Base-by-base conservation (phyloP, 2,329 filamentous ascomycete genomes). In the Fonsecaea nubica region DNA sequence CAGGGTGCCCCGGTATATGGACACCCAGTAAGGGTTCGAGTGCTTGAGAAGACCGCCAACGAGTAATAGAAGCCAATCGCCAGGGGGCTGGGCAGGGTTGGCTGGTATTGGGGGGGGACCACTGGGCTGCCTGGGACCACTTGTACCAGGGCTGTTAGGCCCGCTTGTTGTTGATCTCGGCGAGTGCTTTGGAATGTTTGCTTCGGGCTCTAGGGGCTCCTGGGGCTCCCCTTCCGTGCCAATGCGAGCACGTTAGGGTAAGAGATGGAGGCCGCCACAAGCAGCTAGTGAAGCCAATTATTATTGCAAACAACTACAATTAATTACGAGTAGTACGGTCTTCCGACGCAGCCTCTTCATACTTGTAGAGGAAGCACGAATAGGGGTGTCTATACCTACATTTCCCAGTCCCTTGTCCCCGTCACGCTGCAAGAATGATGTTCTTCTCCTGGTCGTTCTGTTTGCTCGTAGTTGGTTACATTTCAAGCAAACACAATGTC, bases 141-240 rank as follows among this genome's bases (percentile, higher is more conserved):
- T 10, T 10, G 36, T 13, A 40, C 36, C 12, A 5, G 40, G 40
- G 2, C 40, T 42, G 4, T 42, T 42, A 50, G 45, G 15, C 8
- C 45, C 45, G 2, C 45, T 50, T 50, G 45, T 50, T 50, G 45
- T 50, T 50, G 45, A 50, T 50, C 45, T 50, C 10, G 45, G 45
- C 45, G 18, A 8, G 45, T 50, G 45, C 18, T 25, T 50, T 50
- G 45, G 45, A 50, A 50, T 50, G 45, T 25, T 50, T 50, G 45
- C 21, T 50, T 25, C 18, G 45, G 45, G 45, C 45, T 25, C 18
- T 25, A 50, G 45, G 45, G 45, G 45, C 45, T 50, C 45, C 8
- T 12, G 9, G 25, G 8, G 36, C 36, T 38, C 13, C 36, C 36
- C 13, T 38, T 9, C 18, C 18, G 45, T 50, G 12, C 8, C 21